Percentiles rank a stretch among this genome's conserved stretches.
Evolutionary conservation across 2,329 filamentous ascomycete species (phyloP).

Genomic region (Raffaelea deltoideospora): DNA sequence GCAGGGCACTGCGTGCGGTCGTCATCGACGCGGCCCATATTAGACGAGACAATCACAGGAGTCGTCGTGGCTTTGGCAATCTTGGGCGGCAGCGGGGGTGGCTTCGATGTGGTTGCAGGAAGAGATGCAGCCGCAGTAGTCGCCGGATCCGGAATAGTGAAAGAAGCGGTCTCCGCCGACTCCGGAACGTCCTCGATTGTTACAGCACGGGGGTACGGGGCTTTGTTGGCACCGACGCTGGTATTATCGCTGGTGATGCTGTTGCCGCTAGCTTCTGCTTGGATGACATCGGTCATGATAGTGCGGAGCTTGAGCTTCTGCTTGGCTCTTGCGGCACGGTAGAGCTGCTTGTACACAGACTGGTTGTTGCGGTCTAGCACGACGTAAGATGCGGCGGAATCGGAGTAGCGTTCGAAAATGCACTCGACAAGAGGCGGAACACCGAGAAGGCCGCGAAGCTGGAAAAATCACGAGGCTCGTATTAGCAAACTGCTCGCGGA

Average conservation of each 20-base stretch:
- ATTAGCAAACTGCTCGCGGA: too few relatives aligned
- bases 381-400: slow-evolving; percentile 73
- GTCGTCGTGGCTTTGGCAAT: slow-evolving; percentile 2
- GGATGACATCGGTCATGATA: slow-evolving; percentile 19
- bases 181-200: slow-evolving; percentile 36
- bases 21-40: background rate
- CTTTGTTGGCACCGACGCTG: slow-evolving; percentile 3
- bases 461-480: too few relatives aligned
- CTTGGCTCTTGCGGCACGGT: slow-evolving; percentile 94
- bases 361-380: slow-evolving; percentile 62
- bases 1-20: slow-evolving; percentile 1
- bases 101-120: background rate
- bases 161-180: too few relatives aligned
- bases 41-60: slow-evolving; percentile 5
- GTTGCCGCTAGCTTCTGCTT: background rate
- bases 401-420: slow-evolving; percentile 84
- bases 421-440: slow-evolving; percentile 47
- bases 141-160: too few relatives aligned
- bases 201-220: slow-evolving; percentile 13
- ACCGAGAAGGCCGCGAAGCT: slow-evolving; percentile 57
- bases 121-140: background rate
- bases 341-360: slow-evolving; percentile 89
- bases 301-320: slow-evolving; percentile 85
- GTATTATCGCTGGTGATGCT: background rate
- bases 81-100: slow-evolving; percentile 5